Conservation (phyloP, 1,284 basidiomycete species). For the Ceratobasidium sp. region DNA sequence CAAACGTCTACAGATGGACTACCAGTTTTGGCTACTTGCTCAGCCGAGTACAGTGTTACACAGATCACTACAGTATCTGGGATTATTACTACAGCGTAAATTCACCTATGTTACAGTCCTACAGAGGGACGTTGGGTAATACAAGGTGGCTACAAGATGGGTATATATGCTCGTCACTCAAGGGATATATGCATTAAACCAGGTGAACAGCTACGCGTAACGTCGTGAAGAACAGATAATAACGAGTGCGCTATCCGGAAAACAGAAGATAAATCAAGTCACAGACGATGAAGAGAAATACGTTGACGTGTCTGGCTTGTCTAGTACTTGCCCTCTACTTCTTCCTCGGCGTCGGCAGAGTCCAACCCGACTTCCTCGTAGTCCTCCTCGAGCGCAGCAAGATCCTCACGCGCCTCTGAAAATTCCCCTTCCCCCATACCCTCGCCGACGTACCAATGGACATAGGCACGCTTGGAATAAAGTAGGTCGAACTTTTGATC, state of each 20-base stretch:
- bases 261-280: background rate
- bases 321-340: constrained; percentile 53
- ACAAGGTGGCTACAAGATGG: too few species aligned
- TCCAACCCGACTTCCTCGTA: constrained; percentile 81
- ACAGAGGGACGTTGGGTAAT: too few species aligned
- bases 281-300: constrained; percentile 1
- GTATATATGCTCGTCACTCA: too few species aligned
- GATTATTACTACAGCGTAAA: too few species aligned
- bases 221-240: constrained; percentile 10
- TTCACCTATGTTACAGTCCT: too few species aligned
- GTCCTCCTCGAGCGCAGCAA: constrained; percentile 95
- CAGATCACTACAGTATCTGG: too few species aligned
- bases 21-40: too few species aligned
- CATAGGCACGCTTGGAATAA: constrained; percentile 90
- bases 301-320: constrained; percentile 10
- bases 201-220: constrained; percentile 14
- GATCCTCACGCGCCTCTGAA: constrained; percentile 95
- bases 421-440: constrained; percentile 99
- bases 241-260: background rate
- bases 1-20: too few species aligned
- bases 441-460: constrained; percentile 95
- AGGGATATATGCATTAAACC: constrained; percentile 22
- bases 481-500: constrained; percentile 71
- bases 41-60: too few species aligned
- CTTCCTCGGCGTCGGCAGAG: constrained; percentile 56